Evolutionary conservation across 2,329 filamentous ascomycete species (phyloP).

Genomic region (Trichoderma lentiforme): DNA sequence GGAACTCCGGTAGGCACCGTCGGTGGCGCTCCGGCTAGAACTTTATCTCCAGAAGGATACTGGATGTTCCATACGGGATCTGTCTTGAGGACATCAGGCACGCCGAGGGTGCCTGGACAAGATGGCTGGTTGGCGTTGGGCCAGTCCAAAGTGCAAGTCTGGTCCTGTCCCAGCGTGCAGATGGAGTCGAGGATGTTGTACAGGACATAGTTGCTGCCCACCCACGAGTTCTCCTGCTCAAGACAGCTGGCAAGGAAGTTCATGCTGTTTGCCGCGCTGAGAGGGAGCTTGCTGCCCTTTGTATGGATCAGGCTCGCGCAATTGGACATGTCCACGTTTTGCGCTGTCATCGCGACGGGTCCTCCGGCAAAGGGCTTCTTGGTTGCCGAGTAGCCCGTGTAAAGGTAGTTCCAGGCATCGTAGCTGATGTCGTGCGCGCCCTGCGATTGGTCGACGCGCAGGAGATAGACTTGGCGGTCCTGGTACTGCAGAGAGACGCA

Average conservation of each 20-base stretch:
- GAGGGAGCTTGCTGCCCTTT: conserved; percentile 36
- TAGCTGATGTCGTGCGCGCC: conserved; percentile 59
- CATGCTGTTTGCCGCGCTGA: conserved; percentile 51
- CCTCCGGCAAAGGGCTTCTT: conserved; percentile 47
- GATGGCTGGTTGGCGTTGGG: conserved; percentile 43
- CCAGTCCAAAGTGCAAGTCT: conserved; percentile 45
- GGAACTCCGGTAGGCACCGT: conserved; percentile 4
- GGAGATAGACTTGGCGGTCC: conserved; percentile 53
- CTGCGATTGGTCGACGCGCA: conserved; percentile 55
- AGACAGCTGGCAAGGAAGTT: conserved; percentile 50
- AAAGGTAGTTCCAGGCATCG: conserved; percentile 61
- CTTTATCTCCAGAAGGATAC: conserved; percentile 43
- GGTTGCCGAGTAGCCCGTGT: conserved; percentile 45
- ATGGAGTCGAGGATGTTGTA: conserved; percentile 51
- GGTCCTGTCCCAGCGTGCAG: conserved; percentile 46
- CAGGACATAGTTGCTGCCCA: conserved; percentile 45
- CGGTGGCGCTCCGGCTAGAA: conserved; percentile 31
- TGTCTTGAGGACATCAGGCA: conserved; percentile 32
- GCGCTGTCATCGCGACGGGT: conserved; percentile 45
- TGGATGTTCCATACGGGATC: conserved; percentile 46
- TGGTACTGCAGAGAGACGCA: conserved; percentile 52
- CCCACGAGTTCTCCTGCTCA: conserved; percentile 41
- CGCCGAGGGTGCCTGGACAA: conserved; percentile 43
- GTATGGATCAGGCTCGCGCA: conserved; percentile 50
- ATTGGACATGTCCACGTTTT: conserved; percentile 41